phyloP scores from a whole-genome alignment of 495 filamentous ascomycete species.

The Lindgomyces ingoldianus region DNA sequence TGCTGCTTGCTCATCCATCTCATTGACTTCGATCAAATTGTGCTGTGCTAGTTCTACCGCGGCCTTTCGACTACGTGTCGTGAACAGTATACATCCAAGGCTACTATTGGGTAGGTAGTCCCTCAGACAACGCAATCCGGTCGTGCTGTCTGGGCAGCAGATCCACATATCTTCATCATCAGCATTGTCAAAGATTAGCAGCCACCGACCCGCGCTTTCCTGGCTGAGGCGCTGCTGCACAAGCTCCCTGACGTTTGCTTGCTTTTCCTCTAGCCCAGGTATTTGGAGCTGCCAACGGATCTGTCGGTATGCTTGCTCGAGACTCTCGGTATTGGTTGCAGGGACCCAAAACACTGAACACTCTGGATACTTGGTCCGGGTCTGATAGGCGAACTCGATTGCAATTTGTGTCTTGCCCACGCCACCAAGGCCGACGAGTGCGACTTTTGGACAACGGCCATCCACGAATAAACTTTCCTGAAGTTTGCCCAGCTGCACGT shows the following conservation, averaged over 20 bases:
- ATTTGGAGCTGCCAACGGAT: constrained; percentile 13
- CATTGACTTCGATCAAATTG: constrained; percentile 25
- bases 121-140: neutral
- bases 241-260: constrained; percentile 16
- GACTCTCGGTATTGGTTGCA: constrained; percentile 6
- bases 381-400: constrained; percentile 19
- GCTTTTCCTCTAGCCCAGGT: constrained; percentile 2
- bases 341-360: constrained; percentile 31
- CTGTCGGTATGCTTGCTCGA: constrained; percentile 15
- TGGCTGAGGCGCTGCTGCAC: constrained; percentile 16
- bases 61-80: constrained; percentile 27
- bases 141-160: neutral
- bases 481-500: neutral
- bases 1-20: constrained; percentile 8
- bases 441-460: constrained; percentile 1
- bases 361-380: constrained; percentile 5
- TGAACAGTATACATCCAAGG: constrained; percentile 33
- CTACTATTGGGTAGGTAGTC: constrained; percentile 30
- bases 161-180: constrained; percentile 34
- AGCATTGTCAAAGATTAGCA: constrained; percentile 35
- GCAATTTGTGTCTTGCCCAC: constrained; percentile 28
- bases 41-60: constrained; percentile 16
- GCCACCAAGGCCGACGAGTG: constrained; percentile 7
- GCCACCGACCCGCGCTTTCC: constrained; percentile 12
- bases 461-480: neutral